These are phyloP conservation scores for Echites panduratus DNA, from an alignment of 257 asterid species.

Conservation along the genomic window DNA sequence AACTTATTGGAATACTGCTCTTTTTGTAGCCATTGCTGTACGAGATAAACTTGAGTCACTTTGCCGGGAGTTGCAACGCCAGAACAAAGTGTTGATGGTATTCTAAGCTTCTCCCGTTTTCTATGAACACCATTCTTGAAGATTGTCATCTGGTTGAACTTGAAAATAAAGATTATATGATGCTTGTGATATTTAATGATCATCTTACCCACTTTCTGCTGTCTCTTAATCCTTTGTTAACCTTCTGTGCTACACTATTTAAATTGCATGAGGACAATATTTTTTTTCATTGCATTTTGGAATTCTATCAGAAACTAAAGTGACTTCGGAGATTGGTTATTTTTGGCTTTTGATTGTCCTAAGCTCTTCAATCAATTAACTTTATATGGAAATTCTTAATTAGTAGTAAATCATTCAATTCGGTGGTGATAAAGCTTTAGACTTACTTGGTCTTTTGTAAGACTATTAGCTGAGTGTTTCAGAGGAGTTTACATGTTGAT, in stretches of 20 bases:
- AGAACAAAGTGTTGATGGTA: constrained; percentile 90
- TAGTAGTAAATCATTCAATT: neutral
- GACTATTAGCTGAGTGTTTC: neutral
- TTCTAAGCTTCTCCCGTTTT: constrained; percentile 7
- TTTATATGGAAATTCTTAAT: neutral
- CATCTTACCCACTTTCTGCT: neutral
- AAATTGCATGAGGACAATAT: neutral
- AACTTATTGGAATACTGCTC: constrained; percentile 21
- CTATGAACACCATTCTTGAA: constrained; percentile 1
- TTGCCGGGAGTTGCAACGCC: constrained; percentile 98
- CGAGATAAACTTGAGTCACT: constrained; percentile 92
- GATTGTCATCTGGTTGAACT: neutral
- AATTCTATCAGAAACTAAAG: neutral
- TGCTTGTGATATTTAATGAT: neutral
- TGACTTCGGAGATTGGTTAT: neutral
- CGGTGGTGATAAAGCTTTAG: neutral
- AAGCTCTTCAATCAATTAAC: neutral
- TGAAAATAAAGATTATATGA: neutral
- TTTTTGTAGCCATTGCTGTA: constrained; percentile 79
- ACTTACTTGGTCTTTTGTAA: neutral
- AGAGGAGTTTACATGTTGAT: neutral
- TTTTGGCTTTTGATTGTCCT: neutral
- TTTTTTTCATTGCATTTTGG: constrained; percentile 1
- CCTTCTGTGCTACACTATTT: neutral
- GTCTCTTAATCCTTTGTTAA: neutral